These are phyloP conservation scores for Penicillium samsonianum DNA, from an alignment of 495 filamentous ascomycete species.

Conservation along the genomic window DNA sequence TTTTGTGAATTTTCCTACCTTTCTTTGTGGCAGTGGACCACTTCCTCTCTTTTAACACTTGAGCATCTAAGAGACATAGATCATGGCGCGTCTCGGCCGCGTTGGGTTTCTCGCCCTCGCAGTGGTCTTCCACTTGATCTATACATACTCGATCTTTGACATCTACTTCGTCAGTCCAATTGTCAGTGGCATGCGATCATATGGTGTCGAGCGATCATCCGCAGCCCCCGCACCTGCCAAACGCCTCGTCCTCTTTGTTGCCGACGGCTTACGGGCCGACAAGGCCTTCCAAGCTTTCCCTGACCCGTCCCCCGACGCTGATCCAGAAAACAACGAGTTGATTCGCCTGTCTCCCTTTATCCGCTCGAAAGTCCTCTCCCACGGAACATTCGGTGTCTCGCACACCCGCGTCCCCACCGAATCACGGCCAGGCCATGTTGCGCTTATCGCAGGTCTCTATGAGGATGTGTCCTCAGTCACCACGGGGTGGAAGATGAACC, in stretches of 20 bases:
- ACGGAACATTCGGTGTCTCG: constrained; percentile 98
- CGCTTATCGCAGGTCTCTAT: constrained; percentile 94
- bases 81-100: constrained; percentile 80
- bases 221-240: constrained; percentile 75
- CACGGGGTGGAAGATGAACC: constrained; percentile 98
- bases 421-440: constrained; percentile 95
- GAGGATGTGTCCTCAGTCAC: constrained; percentile 98
- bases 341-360: constrained; percentile 90
- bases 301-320: constrained; percentile 75
- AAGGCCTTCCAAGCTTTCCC: constrained; percentile 95
- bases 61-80: constrained; percentile 19
- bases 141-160: constrained; percentile 97
- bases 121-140: constrained; percentile 90
- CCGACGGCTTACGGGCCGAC: constrained; percentile 96
- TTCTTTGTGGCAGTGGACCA: constrained; percentile 21
- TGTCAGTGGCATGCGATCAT: constrained; percentile 89
- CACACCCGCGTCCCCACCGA: constrained; percentile 98
- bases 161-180: constrained; percentile 99
- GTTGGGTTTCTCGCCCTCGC: constrained; percentile 89
- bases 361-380: constrained; percentile 78
- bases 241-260: constrained; percentile 91
- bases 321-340: constrained; percentile 51
- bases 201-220: constrained; percentile 62
- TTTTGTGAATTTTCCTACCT: constrained; percentile 17
- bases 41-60: constrained; percentile 22